These are phyloP conservation scores for Colletotrichum theobromicola DNA, from an alignment of 2,329 filamentous ascomycete species.

Conservation along the genomic window DNA sequence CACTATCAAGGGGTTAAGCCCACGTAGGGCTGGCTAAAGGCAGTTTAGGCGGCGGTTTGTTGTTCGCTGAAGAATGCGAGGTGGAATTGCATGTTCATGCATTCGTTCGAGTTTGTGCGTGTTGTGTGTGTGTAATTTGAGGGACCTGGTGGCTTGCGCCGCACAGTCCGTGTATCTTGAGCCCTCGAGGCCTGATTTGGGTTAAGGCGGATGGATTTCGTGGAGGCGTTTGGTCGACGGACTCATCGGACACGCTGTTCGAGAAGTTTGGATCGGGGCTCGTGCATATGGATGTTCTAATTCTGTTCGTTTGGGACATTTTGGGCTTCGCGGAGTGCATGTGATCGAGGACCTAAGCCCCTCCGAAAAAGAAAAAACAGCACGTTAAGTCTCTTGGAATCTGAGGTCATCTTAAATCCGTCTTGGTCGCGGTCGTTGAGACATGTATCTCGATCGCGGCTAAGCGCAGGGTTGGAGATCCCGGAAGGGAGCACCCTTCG, in stretches of 20 bases:
- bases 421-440: not conserved
- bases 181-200: not conserved
- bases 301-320: not conserved
- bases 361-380: too few relatives aligned
- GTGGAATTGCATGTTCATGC: not conserved
- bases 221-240: too few relatives aligned
- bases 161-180: not conserved
- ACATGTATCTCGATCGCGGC: not conserved
- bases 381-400: not conserved
- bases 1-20: not conserved
- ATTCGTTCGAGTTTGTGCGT: not conserved
- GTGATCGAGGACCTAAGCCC: not conserved
- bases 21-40: not conserved
- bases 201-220: not conserved
- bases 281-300: not conserved
- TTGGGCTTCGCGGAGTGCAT: not conserved
- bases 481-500: accelerated
- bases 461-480: not conserved
- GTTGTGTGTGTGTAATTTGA: not conserved
- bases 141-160: not conserved
- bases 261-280: not conserved
- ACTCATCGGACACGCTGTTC: not conserved
- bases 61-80: not conserved
- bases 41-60: not conserved
- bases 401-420: not conserved